A percentile compares a stretch with the other conserved stretches of the same genome.
Evolutionary conservation across 2,329 filamentous ascomycete genomes (phyloP).

Genomic region (Chlorencoelia australis): DNA sequence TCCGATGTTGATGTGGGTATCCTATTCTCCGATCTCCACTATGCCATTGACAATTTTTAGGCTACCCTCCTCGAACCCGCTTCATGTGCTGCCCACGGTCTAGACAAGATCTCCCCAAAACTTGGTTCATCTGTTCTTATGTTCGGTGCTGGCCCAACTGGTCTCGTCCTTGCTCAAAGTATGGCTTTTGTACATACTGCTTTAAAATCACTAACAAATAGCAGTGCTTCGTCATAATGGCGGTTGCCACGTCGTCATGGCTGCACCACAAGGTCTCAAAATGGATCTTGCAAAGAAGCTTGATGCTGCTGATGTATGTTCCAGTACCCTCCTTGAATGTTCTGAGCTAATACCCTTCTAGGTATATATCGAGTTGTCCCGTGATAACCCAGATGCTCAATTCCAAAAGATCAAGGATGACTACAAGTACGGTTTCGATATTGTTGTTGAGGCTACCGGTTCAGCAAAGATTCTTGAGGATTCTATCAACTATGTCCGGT

Average conservation of each 20-base stretch:
- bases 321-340: not conserved
- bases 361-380: constrained; percentile 42
- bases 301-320: constrained; percentile 38
- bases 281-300: constrained; percentile 56
- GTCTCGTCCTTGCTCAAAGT: constrained; percentile 36
- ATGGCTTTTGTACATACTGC: not conserved
- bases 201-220: not conserved
- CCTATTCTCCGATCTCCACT: not conserved
- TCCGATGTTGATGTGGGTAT: constrained; percentile 44
- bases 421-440: constrained; percentile 63
- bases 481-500: constrained; percentile 61
- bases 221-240: constrained; percentile 53
- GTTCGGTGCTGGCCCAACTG: constrained; percentile 58
- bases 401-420: constrained; percentile 52
- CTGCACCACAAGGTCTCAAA: constrained; percentile 59
- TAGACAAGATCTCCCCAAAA: constrained; percentile 58
- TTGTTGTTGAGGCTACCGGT: constrained; percentile 33
- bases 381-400: constrained; percentile 44
- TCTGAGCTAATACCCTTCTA: constrained; percentile 2
- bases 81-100: constrained; percentile 60
- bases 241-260: constrained; percentile 59
- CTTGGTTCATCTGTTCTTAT: constrained; percentile 55
- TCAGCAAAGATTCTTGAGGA: constrained; percentile 59
- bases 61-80: constrained; percentile 62
- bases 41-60: no score